Base-by-base conservation (phyloP, 1,139 yeast genomes). In the Lodderomyces orthopsilosis region DNA sequence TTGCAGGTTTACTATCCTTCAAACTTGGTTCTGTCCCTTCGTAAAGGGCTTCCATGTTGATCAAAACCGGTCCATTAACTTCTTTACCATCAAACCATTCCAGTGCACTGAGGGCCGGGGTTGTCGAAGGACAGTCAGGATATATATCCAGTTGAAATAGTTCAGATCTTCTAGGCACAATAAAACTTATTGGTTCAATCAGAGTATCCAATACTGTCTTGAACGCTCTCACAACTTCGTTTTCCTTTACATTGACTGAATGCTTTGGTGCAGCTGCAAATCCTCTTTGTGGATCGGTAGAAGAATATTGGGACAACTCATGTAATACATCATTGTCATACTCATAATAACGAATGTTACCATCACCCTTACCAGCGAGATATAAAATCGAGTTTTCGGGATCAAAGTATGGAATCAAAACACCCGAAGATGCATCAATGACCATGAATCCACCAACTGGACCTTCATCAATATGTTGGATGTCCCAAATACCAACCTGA, bases 331-430 rank as follows among this genome's bases (percentile, higher is more conserved):
- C 98, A 54, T 85, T 81, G 51, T 82, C 87, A 60, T 77, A 88
- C 66, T 93, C 98, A 59, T 73, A 90, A 66, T 91, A 91, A 58
- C 97, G 87, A 59, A 93, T 89, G 63, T 93, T 93, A 57, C 98
- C 98, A 63, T 93, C 98, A 62, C 98, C 99, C 65, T 93, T 93
- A 54, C 98, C 98, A 30, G 96, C 98, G 51, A 93, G 72, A 61
- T 85, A 93, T 49, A 94, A 73, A 46, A 91, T 81, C 47, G 83
- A 79, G 43, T 88, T 89, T 35, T 86, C 79, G 35, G 80, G 85
- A 59, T 93, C 99, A 59, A 72, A 94, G 57, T 85, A 78, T 21
- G 98, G 98, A 76, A 94, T 84, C 62, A 90, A 73, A 30, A 93
- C 89, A 53, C 98, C 98, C 1, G 98, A 86, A 6, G 95, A 85